Evolutionary conservation across 2,329 filamentous ascomycete genomes (phyloP), one percentile per base, ranked within the genome.

Genomic region (Coleophoma eucalyptorum): DNA sequence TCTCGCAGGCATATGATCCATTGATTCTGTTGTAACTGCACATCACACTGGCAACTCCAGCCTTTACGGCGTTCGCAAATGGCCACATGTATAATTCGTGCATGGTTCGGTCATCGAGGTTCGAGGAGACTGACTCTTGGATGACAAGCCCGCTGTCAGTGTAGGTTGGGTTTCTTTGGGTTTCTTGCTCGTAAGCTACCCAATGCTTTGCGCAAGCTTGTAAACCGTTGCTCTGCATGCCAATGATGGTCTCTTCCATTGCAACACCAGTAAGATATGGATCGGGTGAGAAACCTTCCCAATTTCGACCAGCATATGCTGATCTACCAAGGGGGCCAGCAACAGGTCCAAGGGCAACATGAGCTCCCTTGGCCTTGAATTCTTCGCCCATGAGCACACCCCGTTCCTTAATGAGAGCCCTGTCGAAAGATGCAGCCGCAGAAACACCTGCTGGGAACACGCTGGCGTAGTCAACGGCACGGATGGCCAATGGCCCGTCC

Each of bases 81-180:
- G 88, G 88, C 88, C 88, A 91, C 21, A 86, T 72, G 63, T 90
- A 92, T 5, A 90, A 68, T 66, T 91, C 88, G 60, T 90, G 87
- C 63, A 90, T 72, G 1, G 87, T 86, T 55, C 86, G 81, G 65
- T 91, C 88, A 52, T 89, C 86, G 16, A 88, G 72, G 59, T 86
- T 86, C 41, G 78, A 78, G 6, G 83, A 89, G n/a, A 93, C 73
- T 3, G 76, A 65, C 86, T 81, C 18, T 62, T 72, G 51, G 69
- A 51, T 3, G 74, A 64, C 6, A 26, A 53, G 84, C 64, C 16
- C 21, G 18, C 33, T 32, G 11, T 40, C 19, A 5, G 38, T n/a
- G 33, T 44, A 43, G 15, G 21, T 34, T 21, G 40, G 41, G 21
- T 49, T 49, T 11, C 74, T 68, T 41, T 73, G 70, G 2, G 67